phyloP scores from a whole-genome alignment of 768 basidiomycete genomes.

The Rubroboletus pulcherrimus region DNA sequence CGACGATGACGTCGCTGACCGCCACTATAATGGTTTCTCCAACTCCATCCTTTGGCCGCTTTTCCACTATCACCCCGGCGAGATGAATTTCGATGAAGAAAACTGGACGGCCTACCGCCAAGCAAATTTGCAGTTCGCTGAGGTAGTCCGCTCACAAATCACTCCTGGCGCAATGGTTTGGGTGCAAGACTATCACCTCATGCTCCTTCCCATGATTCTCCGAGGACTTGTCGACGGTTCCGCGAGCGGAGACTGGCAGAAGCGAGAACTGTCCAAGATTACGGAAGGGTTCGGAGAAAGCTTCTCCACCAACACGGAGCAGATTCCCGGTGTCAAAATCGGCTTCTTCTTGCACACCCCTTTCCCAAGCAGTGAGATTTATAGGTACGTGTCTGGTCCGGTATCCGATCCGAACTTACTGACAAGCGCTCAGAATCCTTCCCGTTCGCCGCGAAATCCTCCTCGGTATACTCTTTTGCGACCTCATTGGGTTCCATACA shows the following conservation, averaged over 20 bases:
- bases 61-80: slow-evolving; percentile 99
- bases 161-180: slow-evolving; percentile 92
- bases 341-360: slow-evolving; percentile 99
- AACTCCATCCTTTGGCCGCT: slow-evolving; percentile 99
- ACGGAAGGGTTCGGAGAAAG: slow-evolving; percentile 64
- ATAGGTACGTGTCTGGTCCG: slow-evolving; percentile 58
- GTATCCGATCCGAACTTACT: slow-evolving; percentile 9
- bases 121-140: slow-evolving; percentile 92
- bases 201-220: slow-evolving; percentile 96
- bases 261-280: slow-evolving; percentile 61
- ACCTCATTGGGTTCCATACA: slow-evolving; percentile 98
- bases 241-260: slow-evolving; percentile 51
- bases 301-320: slow-evolving; percentile 33
- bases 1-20: slow-evolving; percentile 96
- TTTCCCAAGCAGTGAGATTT: slow-evolving; percentile 97
- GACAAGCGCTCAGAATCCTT: slow-evolving; percentile 61
- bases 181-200: slow-evolving; percentile 98
- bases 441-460: slow-evolving; percentile 97
- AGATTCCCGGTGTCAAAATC: slow-evolving; percentile 77
- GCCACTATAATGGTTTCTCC: slow-evolving; percentile 97
- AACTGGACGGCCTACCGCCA: slow-evolving; percentile 98
- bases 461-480: slow-evolving; percentile 93
- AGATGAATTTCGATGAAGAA: slow-evolving; percentile 99
- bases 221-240: slow-evolving; percentile 81
- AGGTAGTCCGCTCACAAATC: slow-evolving; percentile 77